Evolutionary conservation across 2,329 filamentous ascomycete genomes (phyloP), one percentile per base, ranked within the genome.

Genomic region (Simplicillium sp.): DNA sequence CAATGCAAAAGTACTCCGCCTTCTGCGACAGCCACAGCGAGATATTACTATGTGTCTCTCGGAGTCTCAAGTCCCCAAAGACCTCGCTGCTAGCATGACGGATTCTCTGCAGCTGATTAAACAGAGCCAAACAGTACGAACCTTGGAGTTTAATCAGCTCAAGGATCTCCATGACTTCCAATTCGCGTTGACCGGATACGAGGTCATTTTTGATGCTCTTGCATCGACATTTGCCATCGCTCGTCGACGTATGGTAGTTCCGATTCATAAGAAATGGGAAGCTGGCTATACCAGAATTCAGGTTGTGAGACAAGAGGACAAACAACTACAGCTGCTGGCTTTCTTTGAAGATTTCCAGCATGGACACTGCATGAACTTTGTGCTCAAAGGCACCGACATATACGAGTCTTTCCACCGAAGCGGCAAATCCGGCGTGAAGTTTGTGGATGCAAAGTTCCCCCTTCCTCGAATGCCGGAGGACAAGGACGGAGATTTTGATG

Each of bases 261-360:
- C 87, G 0, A 90, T 95, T 49, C 85, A 94, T 66, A 94, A 95
- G 65, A 92, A 92, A 60, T 94, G 87, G 86, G 87, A 94, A 55
- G 85, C 88, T 3, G 78, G 73, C n/a, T 74, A 73, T 31, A 86
- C 86, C 8, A 79, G 89, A 29, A 69, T 95, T 7, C 88, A 95
- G 57, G 71, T 95, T 31, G 78, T 95, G 29, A 55, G 52, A 41
- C 72, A 79, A 48, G 81, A 83, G 48, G 84, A 88, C 46, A 84
- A 80, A 53, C 75, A 84, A 12, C 62, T 84, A 16, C 87, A 94
- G 58, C 66, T 96, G 25, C 65, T 94, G 16, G 87, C 82, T 3
- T 96, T 94, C 64, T 92, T 95, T 58, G 82, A 87, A 48, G 84
- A 89, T 44, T 95, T 94, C 60, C 78, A 77, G 34, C 85, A 94